Evolutionary conservation across 768 basidiomycete genomes (phyloP).

Genomic region (Psilocybe subaeruginosa): DNA sequence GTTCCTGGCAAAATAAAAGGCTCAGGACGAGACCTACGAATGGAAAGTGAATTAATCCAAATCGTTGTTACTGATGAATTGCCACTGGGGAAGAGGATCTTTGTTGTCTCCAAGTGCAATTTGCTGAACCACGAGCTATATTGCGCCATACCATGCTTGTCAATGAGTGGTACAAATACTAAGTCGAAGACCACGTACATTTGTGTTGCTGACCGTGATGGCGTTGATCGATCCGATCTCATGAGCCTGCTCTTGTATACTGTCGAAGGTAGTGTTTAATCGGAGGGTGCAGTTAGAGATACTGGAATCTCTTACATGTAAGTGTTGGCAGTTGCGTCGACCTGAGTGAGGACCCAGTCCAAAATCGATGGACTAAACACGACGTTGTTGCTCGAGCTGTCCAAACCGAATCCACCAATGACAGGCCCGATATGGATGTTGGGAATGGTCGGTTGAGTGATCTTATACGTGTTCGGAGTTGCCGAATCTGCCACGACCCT

Average conservation of each 20-base stretch:
- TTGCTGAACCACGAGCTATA: not conserved
- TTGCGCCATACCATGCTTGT: not conserved
- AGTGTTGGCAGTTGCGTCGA: not conserved
- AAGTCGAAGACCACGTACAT: not conserved
- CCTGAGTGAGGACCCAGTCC: not conserved
- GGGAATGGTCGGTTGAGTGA: not conserved
- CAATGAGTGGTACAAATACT: not conserved
- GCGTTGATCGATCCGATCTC: constrained; percentile 1
- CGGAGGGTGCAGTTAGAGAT: not conserved
- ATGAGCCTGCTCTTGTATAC: not conserved
- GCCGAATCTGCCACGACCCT: not conserved
- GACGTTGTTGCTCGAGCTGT: not conserved
- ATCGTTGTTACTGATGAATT: not conserved
- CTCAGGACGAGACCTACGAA: too few relatives aligned
- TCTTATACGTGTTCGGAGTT: not conserved
- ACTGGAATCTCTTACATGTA: not conserved
- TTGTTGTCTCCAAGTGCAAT: constrained; percentile 1
- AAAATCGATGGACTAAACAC: not conserved
- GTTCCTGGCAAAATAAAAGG: too few relatives aligned
- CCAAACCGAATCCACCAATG: not conserved
- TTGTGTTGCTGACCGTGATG: not conserved
- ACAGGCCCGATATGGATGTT: constrained; percentile 2
- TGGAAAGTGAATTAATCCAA: not conserved
- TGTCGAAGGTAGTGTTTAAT: not conserved
- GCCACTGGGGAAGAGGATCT: not conserved